phyloP scores from a whole-genome alignment of 1,284 basidiomycete species.

The Gomphus bonarii region DNA sequence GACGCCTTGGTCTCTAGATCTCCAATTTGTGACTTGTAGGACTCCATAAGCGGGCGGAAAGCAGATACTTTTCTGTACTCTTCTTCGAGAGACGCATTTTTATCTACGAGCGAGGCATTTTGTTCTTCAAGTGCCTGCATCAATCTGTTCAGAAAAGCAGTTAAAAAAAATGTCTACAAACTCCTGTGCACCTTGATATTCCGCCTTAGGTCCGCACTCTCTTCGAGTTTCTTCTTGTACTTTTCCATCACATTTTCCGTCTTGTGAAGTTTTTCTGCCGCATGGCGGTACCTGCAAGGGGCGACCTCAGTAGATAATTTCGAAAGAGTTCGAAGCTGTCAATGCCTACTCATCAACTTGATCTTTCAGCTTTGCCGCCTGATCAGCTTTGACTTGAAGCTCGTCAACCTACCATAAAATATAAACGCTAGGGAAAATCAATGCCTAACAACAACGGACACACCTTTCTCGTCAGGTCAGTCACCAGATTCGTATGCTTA shows the following conservation, averaged over 20 bases:
- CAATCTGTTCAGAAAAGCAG: not conserved
- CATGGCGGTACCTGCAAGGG: slow-evolving; percentile 67
- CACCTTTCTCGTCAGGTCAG: slow-evolving; percentile 63
- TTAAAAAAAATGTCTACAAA: not conserved
- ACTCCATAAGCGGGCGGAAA: slow-evolving; percentile 86
- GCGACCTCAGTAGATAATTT: slow-evolving; percentile 2
- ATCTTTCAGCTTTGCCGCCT: slow-evolving; percentile 76
- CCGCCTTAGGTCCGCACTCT: slow-evolving; percentile 79
- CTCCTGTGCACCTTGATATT: slow-evolving; percentile 60
- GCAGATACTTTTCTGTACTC: slow-evolving; percentile 81
- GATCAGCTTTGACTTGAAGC: slow-evolving; percentile 67
- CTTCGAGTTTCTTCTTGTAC: slow-evolving; percentile 97
- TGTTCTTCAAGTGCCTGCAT: slow-evolving; percentile 79
- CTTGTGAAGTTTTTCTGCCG: slow-evolving; percentile 85
- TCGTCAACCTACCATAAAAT: slow-evolving; percentile 49
- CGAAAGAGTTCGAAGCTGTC: not conserved
- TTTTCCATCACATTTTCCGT: slow-evolving; percentile 98
- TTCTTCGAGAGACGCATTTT: slow-evolving; percentile 83
- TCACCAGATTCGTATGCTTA: slow-evolving; percentile 56
- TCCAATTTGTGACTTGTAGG: slow-evolving; percentile 82
- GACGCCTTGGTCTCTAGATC: slow-evolving; percentile 70
- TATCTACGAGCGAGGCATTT: slow-evolving; percentile 85
- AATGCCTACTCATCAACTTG: slow-evolving; percentile 84
- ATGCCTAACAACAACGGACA: slow-evolving; percentile 2
- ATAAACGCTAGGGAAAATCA: not conserved